Evolutionary conservation across 306 rosid species (phyloP).

Genomic region (Carpinus viminea): DNA sequence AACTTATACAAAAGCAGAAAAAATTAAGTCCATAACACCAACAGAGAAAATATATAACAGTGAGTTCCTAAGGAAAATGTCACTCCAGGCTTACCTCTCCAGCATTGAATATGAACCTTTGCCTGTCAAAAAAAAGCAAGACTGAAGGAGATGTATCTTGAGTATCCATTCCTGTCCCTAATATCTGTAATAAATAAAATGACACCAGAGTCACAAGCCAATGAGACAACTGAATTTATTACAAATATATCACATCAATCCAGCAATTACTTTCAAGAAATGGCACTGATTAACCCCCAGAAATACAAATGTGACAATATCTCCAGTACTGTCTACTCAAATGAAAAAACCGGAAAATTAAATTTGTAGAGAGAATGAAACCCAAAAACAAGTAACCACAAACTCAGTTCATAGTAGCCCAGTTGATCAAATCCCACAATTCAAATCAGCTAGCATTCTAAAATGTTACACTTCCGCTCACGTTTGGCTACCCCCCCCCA

Average conservation of each 20-base stretch:
- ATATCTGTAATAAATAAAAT: conserved; percentile 37
- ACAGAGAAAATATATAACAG: background rate
- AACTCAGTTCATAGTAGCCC: background rate
- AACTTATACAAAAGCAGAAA: background rate
- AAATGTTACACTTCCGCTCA: background rate
- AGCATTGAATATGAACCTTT: conserved; percentile 83
- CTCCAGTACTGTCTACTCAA: background rate
- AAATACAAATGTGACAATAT: background rate
- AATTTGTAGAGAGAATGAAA: background rate
- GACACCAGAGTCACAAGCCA: background rate
- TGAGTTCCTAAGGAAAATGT: conserved; percentile 11
- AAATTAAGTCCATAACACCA: background rate
- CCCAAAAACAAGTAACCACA: background rate
- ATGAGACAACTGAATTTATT: background rate
- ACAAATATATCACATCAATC: background rate
- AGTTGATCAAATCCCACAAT: background rate
- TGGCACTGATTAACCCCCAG: background rate
- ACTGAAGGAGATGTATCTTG: conserved; percentile 89
- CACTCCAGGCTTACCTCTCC: conserved; percentile 61
- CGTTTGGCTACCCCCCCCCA: background rate
- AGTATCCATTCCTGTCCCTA: conserved; percentile 94
- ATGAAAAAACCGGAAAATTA: background rate
- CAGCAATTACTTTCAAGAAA: background rate
- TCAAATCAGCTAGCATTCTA: background rate
- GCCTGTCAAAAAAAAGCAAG: conserved; percentile 84